A percentile compares a stretch with the other conserved stretches of the same genome.
phyloP scores from a whole-genome alignment of 495 filamentous ascomycete genomes.

The Bacidia rubella region DNA sequence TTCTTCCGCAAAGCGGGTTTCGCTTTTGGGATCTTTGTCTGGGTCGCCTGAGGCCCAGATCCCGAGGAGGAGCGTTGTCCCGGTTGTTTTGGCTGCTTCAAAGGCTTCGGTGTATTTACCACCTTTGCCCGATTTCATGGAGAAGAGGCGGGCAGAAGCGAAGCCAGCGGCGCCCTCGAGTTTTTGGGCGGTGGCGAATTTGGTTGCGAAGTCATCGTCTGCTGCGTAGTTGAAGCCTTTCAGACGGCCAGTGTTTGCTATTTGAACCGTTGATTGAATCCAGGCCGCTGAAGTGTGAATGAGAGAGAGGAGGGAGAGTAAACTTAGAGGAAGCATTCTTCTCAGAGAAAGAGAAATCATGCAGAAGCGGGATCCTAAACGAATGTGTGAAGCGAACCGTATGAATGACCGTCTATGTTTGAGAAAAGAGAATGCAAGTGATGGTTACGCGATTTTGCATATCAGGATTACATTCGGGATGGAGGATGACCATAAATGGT shows the following conservation, averaged over 20 bases:
- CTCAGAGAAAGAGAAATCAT: background rate
- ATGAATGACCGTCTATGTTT: too few species aligned
- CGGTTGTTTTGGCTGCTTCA: constrained; percentile 60
- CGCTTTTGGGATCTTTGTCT: background rate
- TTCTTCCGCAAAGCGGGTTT: constrained; percentile 45
- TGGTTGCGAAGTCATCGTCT: constrained; percentile 46
- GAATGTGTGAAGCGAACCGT: too few species aligned
- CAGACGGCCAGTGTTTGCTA: background rate
- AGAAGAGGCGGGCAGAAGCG: constrained; percentile 56
- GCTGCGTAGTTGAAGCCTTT: constrained; percentile 76
- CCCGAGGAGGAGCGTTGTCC: constrained; percentile 61
- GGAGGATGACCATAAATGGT: too few species aligned
- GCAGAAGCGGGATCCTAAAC: background rate
- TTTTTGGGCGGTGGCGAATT: constrained; percentile 50
- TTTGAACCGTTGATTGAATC: background rate
- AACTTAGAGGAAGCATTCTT: background rate
- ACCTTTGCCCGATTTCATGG: constrained; percentile 25
- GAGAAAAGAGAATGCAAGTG: too few species aligned
- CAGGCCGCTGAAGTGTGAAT: background rate
- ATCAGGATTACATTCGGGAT: too few species aligned
- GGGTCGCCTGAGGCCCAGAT: constrained; percentile 33
- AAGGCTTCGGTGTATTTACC: constrained; percentile 29
- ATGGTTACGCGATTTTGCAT: too few species aligned
- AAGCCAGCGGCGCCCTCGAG: constrained; percentile 61
- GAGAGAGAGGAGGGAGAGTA: background rate